Evolutionary conservation across 345 rosid species (phyloP).

Genomic region (Barbarea vulgaris): DNA sequence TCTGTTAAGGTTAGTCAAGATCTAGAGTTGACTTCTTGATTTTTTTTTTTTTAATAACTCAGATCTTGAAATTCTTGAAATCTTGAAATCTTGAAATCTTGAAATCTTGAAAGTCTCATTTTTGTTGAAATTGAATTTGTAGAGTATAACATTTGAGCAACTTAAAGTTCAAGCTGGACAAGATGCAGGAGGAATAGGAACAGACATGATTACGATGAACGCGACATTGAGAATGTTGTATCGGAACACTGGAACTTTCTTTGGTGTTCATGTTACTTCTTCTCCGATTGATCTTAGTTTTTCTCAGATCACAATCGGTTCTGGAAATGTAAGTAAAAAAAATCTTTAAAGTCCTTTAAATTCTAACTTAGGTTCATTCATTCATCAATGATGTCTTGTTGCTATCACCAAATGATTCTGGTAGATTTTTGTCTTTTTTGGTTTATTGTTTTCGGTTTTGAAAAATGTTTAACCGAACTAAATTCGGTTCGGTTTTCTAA

Average conservation of each 20-base stretch:
- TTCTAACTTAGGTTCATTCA: background rate
- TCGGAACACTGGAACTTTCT: conserved; percentile 87
- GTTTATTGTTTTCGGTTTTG: background rate
- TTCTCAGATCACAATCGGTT: conserved; percentile 66
- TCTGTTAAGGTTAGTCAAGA: conserved; percentile 60
- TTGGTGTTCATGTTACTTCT: conserved; percentile 86
- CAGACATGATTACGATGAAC: conserved; percentile 88
- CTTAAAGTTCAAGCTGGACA: conserved; percentile 91
- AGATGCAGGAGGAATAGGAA: conserved; percentile 78
- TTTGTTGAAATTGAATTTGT: conserved; percentile 11
- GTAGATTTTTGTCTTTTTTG: background rate
- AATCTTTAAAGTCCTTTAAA: conserved; percentile 1
- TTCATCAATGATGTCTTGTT: conserved; percentile 11
- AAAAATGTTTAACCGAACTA: background rate
- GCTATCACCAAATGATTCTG: conserved; percentile 9
- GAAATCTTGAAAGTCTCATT: no score
- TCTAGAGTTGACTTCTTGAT: conserved; percentile 10
- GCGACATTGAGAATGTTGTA: conserved; percentile 76
- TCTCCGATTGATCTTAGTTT: conserved; percentile 71
- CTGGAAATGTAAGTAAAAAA: conserved; percentile 66
- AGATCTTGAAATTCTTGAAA: conserved; percentile 12
- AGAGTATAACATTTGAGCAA: conserved; percentile 82
- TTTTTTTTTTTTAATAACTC: background rate
- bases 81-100: no score
- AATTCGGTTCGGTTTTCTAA: background rate